Base-by-base conservation (phyloP, 2,329 filamentous ascomycete species). In the Verticillium alfalfae region DNA sequence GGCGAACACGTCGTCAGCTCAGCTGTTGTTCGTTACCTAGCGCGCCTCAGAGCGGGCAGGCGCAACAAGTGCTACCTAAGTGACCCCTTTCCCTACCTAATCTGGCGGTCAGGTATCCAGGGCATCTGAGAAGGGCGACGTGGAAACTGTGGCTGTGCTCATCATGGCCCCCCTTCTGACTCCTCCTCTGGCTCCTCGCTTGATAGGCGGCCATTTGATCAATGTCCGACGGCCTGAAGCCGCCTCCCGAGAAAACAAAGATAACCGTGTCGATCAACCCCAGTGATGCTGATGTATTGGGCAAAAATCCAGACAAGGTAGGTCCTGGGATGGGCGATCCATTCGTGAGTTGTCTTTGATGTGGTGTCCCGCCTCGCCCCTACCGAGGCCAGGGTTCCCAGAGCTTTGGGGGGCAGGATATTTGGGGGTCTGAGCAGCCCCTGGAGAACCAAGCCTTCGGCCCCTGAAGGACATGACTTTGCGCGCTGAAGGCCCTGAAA, bases 131-230 rank as follows among this genome's bases (percentile, higher is more conserved):
- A 62, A 63, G 66, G 49, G 70, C 0, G 62, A 70, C 1, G 65
- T 74, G 18, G 9, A 49, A 1, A 69, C 67, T 18, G 71, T 74
- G 2, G 71, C 73, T 58, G 71, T 71, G 3, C 72, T 71, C 64
- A 68, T 70, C 58, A 64, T 73, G 22, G 64, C 70, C 1, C 62
- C 60, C 31, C 73, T 68, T 61, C 45, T 74, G 71, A 71, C 64
- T 67, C 0, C 45, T 70, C 0, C 65, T 69, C 13, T 70, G 63
- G 4, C 70, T 72, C 37, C 8, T 70, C 18, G 38, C 9, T 37
- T 37, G 36, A 37, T 37, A 10, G 36, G 9, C 36, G 36, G 36
- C 36, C 36, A 37, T 13, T 13, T 37, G 13, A 37, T 31, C 26
- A 31, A 31, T 5, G 26, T 31, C 26, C 26, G 4, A 31, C 5